Base-by-base conservation (phyloP, 2,329 filamentous ascomycete genomes). In the Lasiodiplodia theobromae region DNA sequence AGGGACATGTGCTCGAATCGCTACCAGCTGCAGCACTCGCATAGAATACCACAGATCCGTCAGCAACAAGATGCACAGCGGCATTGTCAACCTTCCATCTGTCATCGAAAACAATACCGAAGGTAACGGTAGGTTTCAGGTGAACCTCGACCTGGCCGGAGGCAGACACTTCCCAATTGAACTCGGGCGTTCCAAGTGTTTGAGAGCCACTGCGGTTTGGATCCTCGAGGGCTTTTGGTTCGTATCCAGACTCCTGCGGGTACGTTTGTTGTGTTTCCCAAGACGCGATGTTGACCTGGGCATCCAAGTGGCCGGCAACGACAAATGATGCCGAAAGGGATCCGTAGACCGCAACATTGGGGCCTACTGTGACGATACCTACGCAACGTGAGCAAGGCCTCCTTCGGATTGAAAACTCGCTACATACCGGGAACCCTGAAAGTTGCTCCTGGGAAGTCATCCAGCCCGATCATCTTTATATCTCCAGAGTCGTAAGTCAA, bases 401-500 rank as follows among this genome's bases (percentile, higher is more conserved):
- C 6, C 18, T 21, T 51, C 21, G 18, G 5, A 18, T 2, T 10
- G 12, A 38, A 18, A 51, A 11, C 5, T 21, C 4, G 16, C 47
- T 51, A 51, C 47, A 2, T 23, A 51, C 47, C 51, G 23, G 51
- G 51, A 28, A 53, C 25, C 3, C 51, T 12, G 51, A 53, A 53
- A 23, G 51, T 25, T 16, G 51, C 51, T 16, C 51, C 51, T 4
- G 51, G 51, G 23, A 53, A 53, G 21, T 51, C 47, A 28, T 25
- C 21, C 21, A 53, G 23, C 4, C 21, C 23, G 10, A 53, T 25
- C 21, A 53, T 53, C 23, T 53, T 28, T 23, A 51, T 49, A n/a
- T 51, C 64, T 28, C 34, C 51, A 1, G 51, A 64, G 10, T 70
- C 47, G 37, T 60, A 71, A 2, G 18, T 28, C 14, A 68, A 70